A percentile compares a stretch with the other conserved stretches of the same genome.
These are phyloP conservation scores for Helotiales sp. DNA, from an alignment of 2,329 filamentous ascomycete genomes.

Conservation along the genomic window DNA sequence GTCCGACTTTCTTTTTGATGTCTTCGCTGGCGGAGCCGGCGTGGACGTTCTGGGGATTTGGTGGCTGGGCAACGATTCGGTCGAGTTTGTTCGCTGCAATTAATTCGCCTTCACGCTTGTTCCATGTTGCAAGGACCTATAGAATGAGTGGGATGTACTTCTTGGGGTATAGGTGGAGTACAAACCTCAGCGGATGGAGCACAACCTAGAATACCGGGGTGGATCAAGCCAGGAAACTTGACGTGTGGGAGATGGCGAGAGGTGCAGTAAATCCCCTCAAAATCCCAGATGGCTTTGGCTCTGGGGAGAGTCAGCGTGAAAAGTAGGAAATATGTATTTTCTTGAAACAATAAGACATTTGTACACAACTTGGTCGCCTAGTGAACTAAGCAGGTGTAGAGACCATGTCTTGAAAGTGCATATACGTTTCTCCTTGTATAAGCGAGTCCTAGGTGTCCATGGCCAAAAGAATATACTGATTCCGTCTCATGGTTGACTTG, in stretches of 20 bases:
- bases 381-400: too few relatives aligned
- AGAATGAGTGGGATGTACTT: neutral
- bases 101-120: slow-evolving; percentile 79
- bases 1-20: slow-evolving; percentile 69
- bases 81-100: slow-evolving; percentile 71
- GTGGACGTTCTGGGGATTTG: slow-evolving; percentile 73
- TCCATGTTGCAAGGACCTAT: slow-evolving; percentile 77
- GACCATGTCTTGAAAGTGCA: too few relatives aligned
- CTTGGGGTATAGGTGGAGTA: neutral
- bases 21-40: slow-evolving; percentile 66
- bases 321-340: neutral
- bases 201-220: slow-evolving; percentile 89
- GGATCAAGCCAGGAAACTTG: slow-evolving; percentile 86
- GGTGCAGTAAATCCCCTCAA: slow-evolving; percentile 79
- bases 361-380: too few relatives aligned
- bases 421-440: too few relatives aligned
- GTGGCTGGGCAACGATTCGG: slow-evolving; percentile 78
- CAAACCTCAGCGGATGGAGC: slow-evolving; percentile 68
- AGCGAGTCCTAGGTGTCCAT: too few relatives aligned
- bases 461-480: too few relatives aligned
- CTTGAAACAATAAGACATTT: too few relatives aligned
- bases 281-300: slow-evolving; percentile 78
- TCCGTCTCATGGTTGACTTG: too few relatives aligned
- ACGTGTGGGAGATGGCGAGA: slow-evolving; percentile 87
- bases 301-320: slow-evolving; percentile 22